Evolutionary conservation across 768 basidiomycete species (phyloP).

Genomic region (Calocybe gangraenosa): DNA sequence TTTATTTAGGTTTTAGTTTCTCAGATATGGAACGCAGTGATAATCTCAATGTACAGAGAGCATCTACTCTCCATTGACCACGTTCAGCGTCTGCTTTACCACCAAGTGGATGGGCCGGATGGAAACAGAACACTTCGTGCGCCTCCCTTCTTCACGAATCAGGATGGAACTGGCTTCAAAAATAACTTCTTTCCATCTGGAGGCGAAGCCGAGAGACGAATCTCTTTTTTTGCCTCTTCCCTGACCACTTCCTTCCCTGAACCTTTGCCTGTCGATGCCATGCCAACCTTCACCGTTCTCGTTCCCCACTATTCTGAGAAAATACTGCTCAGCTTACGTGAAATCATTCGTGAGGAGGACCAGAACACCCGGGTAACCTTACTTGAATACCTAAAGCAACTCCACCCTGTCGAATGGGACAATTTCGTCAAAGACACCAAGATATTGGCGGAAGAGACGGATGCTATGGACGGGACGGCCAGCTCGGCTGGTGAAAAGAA

Average conservation of each 20-base stretch:
- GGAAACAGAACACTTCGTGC: conserved; percentile 91
- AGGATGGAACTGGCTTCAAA: conserved; percentile 65
- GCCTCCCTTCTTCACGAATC: conserved; percentile 97
- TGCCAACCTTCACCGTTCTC: conserved; percentile 99
- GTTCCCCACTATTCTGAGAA: conserved; percentile 99
- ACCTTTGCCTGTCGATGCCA: conserved; percentile 92
- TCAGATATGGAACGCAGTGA: conserved; percentile 99
- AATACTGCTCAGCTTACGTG: conserved; percentile 91
- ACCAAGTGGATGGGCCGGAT: conserved; percentile 89
- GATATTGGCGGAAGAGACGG: conserved; percentile 91
- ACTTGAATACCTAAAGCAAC: conserved; percentile 96
- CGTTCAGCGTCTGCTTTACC: conserved; percentile 95
- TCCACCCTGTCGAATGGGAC: conserved; percentile 99
- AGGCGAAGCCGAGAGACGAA: conserved; percentile 94
- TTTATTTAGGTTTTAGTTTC: conserved; percentile 77
- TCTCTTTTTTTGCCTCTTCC: conserved; percentile 98
- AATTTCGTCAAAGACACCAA: conserved; percentile 99
- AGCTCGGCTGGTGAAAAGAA: conserved; percentile 76
- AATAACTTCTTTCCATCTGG: conserved; percentile 90
- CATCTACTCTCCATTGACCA: conserved; percentile 97
- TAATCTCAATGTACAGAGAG: conserved; percentile 99
- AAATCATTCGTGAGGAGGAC: conserved; percentile 98
- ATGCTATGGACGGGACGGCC: conserved; percentile 49
- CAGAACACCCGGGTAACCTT: conserved; percentile 94
- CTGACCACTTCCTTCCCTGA: conserved; percentile 95